These are phyloP conservation scores for Diaporthe citri DNA, from an alignment of 2,329 filamentous ascomycete species.

Conservation along the genomic window DNA sequence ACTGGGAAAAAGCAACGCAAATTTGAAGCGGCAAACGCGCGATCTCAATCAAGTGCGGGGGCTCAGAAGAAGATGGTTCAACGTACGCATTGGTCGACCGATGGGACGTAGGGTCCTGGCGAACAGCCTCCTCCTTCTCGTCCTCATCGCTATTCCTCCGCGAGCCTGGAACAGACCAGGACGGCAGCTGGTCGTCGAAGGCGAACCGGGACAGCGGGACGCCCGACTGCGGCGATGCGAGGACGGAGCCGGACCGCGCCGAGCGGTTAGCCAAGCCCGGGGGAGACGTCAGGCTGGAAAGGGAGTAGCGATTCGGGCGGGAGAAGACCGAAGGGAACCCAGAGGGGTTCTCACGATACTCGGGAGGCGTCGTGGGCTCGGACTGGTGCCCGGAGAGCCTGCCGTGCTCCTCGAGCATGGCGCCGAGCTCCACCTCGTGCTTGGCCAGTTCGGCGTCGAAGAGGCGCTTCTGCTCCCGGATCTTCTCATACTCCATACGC, in stretches of 20 bases:
- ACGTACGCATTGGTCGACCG: slow-evolving; percentile 85
- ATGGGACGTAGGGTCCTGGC: slow-evolving; percentile 77
- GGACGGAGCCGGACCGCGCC: slow-evolving; percentile 81
- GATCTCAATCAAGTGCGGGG: slow-evolving; percentile 18
- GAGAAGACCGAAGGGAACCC: slow-evolving; percentile 86
- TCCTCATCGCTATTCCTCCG: slow-evolving; percentile 93
- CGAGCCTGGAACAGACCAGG: slow-evolving; percentile 87
- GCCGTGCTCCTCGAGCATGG: slow-evolving; percentile 84
- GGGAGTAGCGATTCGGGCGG: slow-evolving; percentile 83
- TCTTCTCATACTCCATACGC: slow-evolving; percentile 89
- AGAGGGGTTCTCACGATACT: slow-evolving; percentile 80
- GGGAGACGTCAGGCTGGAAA: slow-evolving; percentile 86
- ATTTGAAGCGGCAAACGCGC: background rate
- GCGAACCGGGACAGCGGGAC: slow-evolving; percentile 68
- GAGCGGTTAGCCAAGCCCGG: slow-evolving; percentile 81
- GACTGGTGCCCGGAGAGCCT: slow-evolving; percentile 82
- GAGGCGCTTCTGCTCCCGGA: slow-evolving; percentile 87
- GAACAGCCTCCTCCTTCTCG: slow-evolving; percentile 82
- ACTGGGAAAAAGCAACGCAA: background rate
- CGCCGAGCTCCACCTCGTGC: slow-evolving; percentile 84
- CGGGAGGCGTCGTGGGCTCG: slow-evolving; percentile 95
- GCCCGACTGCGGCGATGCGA: slow-evolving; percentile 81
- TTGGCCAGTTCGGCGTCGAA: slow-evolving; percentile 95
- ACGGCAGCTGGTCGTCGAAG: slow-evolving; percentile 77
- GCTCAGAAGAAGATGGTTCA: slow-evolving; percentile 33